Base-by-base conservation (phyloP, 1,284 basidiomycete species). In the Coniferiporia weirii region DNA sequence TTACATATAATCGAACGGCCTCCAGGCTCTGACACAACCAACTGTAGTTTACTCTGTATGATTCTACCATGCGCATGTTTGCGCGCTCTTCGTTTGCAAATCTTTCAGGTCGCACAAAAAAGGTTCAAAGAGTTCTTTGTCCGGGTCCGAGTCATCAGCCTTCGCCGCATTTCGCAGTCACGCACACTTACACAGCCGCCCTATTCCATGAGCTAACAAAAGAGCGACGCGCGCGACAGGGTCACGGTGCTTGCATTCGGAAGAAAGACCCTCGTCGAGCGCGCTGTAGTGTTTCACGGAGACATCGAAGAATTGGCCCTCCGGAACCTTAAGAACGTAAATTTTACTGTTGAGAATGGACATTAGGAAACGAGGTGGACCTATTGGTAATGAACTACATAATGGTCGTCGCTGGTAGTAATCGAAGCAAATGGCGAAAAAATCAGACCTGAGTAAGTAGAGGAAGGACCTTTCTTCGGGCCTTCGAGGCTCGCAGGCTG, bases 111-210 rank as follows among this genome's bases (percentile, higher is more conserved):
- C 70, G 40, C 74, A 68, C 15, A 85, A 62, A 2, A 78, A 76
- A 1, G 84, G 81, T 63, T 83, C 80, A 83, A 82, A 85, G 1
- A 77, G 81, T 68, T 85, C 83, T 66, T 85, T 85, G 71, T 84
- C 49, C 27, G 44, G 2, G 17, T 2, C 2, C 8, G 17, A 27
- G 5, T 27, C 19, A 19, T 46, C 27, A 51, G 19, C 47, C 17
- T 20, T 48, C 10, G 2, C 47, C 17, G 12, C 27, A 17, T 15
- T 20, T 51, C 13, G 17, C 9, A 2, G 3, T 17, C 22, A 32
- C 3, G 10, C 17, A 34, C 9, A 32, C 35, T 13, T 15, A 48
- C 27, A n/a, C n/a, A n/a, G 47, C 19, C 2, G 10, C 3, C 47
- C 49, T 6, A 19, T 32, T 3, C 49, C 49, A 32, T 32, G 49